These are phyloP conservation scores for Halophytophthora batemanensis DNA, from an alignment of 352 stramenopile species.

Conservation along the genomic window DNA sequence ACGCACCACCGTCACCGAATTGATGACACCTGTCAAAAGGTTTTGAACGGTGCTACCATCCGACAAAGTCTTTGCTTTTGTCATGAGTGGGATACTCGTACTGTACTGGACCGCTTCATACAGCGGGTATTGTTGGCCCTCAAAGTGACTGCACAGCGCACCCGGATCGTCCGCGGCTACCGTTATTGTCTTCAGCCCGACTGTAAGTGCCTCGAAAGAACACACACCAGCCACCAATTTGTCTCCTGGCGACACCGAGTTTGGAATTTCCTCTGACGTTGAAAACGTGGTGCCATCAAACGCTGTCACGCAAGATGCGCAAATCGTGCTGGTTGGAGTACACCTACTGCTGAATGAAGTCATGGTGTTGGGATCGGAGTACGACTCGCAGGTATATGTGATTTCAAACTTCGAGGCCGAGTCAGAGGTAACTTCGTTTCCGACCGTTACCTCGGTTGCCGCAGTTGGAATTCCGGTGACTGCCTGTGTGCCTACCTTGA, in stretches of 20 bases:
- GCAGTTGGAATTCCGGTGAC: slow-evolving; percentile 31
- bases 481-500: slow-evolving; percentile 27
- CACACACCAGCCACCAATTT: slow-evolving; percentile 53
- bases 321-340: slow-evolving; percentile 31
- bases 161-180: slow-evolving; percentile 18
- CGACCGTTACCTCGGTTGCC: slow-evolving; percentile 26
- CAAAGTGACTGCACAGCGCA: slow-evolving; percentile 38
- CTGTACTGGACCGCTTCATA: slow-evolving; percentile 51
- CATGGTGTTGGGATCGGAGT: slow-evolving; percentile 65
- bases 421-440: slow-evolving; percentile 47
- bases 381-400: slow-evolving; percentile 76
- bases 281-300: slow-evolving; percentile 60
- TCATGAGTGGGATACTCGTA: slow-evolving; percentile 39
- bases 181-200: slow-evolving; percentile 22
- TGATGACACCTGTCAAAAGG: slow-evolving; percentile 42
- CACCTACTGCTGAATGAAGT: slow-evolving; percentile 59
- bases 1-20: slow-evolving; percentile 41
- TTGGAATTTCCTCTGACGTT: slow-evolving; percentile 15
- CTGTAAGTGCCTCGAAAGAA: slow-evolving; percentile 39
- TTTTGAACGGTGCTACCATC: slow-evolving; percentile 27
- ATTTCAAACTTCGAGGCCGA: slow-evolving; percentile 46
- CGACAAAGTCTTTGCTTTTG: slow-evolving; percentile 18
- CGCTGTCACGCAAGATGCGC: slow-evolving; percentile 51
- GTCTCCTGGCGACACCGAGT: slow-evolving; percentile 13
- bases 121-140: slow-evolving; percentile 23